Base-by-base conservation (phyloP, 768 basidiomycete genomes). In the Tylopilus balloui region DNA sequence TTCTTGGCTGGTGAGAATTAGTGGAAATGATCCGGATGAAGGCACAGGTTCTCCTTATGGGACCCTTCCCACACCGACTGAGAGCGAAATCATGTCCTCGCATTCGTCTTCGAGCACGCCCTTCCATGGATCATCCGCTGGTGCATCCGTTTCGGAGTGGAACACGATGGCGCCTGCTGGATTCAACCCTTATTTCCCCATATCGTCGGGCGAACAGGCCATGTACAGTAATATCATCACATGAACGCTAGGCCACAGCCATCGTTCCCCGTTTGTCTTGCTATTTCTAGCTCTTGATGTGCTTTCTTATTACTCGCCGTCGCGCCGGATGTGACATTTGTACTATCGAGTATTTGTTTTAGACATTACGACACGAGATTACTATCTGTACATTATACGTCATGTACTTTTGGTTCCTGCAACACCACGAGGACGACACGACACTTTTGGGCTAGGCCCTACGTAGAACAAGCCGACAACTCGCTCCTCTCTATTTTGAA, bases 111-210 rank as follows among this genome's bases (percentile, higher is more conserved):
- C 74, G 51, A 71, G 64, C 34, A 70, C 68, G 53, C 68, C 68
- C 50, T 71, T 71, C 70, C 71, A 64, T 66, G 67, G 55, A 62
- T 64, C 71, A 54, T 65, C 65, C 51, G 77, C 71, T 62, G 76
- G 78, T 58, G 74, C 67, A 50, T 57, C 79, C 47, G 77, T 78
- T 34, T 77, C 80, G 55, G 78, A 84, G 66, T 84, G 83, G 84
- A 78, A 73, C 55, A 71, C 77, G 49, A 71, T 83, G 62, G 58
- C 71, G 31, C 71, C 77, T 20, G 60, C 77, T 24, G 76, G 78
- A 27, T 86, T 83, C 67, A 84, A 82, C 47, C 73, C 85, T 6
- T 87, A 87, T 66, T 87, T 87, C 61, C 79, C 84, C 28, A 71
- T 81, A 51, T 68, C 76, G 36, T 60, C 69, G 43, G 79, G 75